phyloP scores from a whole-genome alignment of 2,329 filamentous ascomycete genomes.

The Pseudogymnoascus sp. region DNA sequence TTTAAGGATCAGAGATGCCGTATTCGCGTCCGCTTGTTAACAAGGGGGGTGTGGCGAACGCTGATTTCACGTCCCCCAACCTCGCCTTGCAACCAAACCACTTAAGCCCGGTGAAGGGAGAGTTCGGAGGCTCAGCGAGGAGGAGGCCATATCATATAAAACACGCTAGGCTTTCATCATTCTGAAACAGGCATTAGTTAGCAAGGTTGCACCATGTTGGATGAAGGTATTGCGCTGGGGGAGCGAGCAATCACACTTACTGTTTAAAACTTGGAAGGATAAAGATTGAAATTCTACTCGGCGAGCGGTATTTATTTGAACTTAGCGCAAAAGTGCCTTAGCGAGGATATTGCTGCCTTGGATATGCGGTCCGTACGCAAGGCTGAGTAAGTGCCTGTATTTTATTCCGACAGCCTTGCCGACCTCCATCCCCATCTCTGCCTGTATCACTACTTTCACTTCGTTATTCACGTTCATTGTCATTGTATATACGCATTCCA shows the following conservation, averaged over 20 bases:
- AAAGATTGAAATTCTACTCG: conserved; percentile 47
- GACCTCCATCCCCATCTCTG: background rate
- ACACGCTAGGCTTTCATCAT: conserved; percentile 99
- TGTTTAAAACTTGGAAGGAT: conserved; percentile 99
- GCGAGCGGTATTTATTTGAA: conserved; percentile 8
- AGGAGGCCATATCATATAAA: conserved; percentile 72
- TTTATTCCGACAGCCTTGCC: background rate
- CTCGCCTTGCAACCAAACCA: conserved; percentile 61
- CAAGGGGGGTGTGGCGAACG: conserved; percentile 99
- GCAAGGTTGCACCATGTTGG: conserved; percentile 28
- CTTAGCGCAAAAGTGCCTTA: background rate
- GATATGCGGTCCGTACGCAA: background rate
- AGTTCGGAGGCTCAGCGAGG: conserved; percentile 61
- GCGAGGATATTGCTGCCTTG: background rate
- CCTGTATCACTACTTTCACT: background rate
- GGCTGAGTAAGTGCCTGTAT: background rate
- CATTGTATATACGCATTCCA: background rate
- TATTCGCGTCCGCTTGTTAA: conserved; percentile 93
- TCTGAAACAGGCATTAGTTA: conserved; percentile 38
- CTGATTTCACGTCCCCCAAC: conserved; percentile 81
- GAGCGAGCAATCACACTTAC: conserved; percentile 49
- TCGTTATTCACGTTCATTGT: background rate
- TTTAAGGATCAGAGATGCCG: conserved; percentile 81
- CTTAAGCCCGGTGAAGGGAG: conserved; percentile 87
- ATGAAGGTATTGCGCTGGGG: conserved; percentile 5